Evolutionary conservation across 148 eudicot species (phyloP), one percentile per base, ranked within the genome.

Genomic region (Chenopodium album): DNA sequence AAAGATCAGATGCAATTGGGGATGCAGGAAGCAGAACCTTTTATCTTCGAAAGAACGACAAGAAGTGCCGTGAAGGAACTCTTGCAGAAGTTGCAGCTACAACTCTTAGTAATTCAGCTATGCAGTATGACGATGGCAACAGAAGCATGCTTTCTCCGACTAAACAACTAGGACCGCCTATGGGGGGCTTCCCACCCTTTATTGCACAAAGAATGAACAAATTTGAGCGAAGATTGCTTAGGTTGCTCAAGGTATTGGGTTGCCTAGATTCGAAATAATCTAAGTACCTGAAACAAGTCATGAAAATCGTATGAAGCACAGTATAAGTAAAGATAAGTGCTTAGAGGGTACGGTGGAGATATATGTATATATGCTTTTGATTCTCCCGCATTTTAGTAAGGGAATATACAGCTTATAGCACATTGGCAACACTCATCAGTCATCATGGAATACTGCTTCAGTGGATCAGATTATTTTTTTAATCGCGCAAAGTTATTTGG

Each of bases 1-100:
- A 86, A 47, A 91, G 84, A 77, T 81, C 91, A 13, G 87, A 88
- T 75, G 78, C 88, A 84, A 93, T 95, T 28, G 99, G 99, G 23
- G 92, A 91, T n/a, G 86, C 82, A 28, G 98, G 99, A 62, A 90
- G 89, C 82, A 90, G 97, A 82, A 92, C 87, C 83, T 95, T 94
- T 73, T 95, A 92, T 85, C 97, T 95, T 50, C 89, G 97, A 77
- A 95, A 85, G 87, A 81, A 85, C 7, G 76, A 44, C 28, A 56
- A 56, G 23, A 77, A 71, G 63, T 54, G 46, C 14, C 7, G 23
- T 5, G 60, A 64, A 17, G 76, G 60, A 82, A 75, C 63, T 76
- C 16, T n/a, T 1, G 17, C 60, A 41, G 87, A 75, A 34, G 29
- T 65, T 20, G 28, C 56, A 76, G 6, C 78, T 34, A 48, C 75